Evolutionary conservation across 2,329 filamentous ascomycete species (phyloP), one percentile per base, ranked within the genome.

Genomic region (Colletotrichum kahawae): DNA sequence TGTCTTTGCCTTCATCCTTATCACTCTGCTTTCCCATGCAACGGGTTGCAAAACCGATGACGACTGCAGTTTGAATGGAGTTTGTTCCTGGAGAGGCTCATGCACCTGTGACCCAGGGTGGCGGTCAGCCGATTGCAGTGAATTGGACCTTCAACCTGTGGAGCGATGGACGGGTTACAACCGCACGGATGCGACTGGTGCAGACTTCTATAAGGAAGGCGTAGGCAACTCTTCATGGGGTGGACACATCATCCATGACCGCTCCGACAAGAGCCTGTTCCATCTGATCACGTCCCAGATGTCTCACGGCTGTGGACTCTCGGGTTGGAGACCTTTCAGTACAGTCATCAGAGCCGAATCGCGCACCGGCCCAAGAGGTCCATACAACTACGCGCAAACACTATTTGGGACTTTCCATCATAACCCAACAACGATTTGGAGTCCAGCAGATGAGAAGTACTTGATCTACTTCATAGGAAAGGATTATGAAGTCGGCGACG

Each of bases 211-310:
- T 70, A 68, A 72, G 27, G 59, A 76, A 18, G 72, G 67, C 24
- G 79, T 78, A 2, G 82, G 84, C 18, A 87, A 85, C 63, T 87
- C 87, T 1, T 88, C 87, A 0, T 89, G 87, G 88, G 86, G 87
- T 16, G 86, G 85, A 1, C 83, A 83, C 14, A 87, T 89, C 38
- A 67, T 89, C 0, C 85, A 85, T 51, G 88, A 89, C 65, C 85
- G 80, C 0, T 18, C 78, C 0, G 81, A 88, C 16, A 76, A 76
- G 1, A 67, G 70, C 0, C 79, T 88, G 1, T 87, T 88, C 65
- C 87, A 89, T 67, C 83, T 89, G 0, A 81, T 89, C 59, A 82
- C 83, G 2, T 84, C 86, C 0, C 86, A 89, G 64, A 88, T 89
- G 71, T 80, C 82, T 0, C 81, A 85, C 66, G 85, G 85, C 8